Percentiles rank a stretch among this genome's conserved stretches.
phyloP scores from a whole-genome alignment of 371 early-diverging fungal species.

The Mycotypha africana region DNA sequence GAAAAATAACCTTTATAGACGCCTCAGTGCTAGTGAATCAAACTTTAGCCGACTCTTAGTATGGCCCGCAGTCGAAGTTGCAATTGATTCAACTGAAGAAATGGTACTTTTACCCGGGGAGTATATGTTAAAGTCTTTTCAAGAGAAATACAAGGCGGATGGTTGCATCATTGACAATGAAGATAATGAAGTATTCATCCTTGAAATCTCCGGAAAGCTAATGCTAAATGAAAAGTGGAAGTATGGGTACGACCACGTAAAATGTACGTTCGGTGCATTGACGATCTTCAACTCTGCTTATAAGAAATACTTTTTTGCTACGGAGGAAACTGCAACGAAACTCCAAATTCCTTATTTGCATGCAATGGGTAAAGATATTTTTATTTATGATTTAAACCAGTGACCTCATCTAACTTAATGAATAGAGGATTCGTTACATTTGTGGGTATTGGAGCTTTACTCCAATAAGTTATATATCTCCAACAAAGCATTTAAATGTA shows the following conservation, averaged over 20 bases:
- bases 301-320: conserved; percentile 2
- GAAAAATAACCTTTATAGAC: conserved; percentile 1
- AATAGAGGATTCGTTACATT: conserved; percentile 8
- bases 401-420: neutral
- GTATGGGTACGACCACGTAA: conserved; percentile 10
- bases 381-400: conserved; percentile 4
- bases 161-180: conserved; percentile 4
- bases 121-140: conserved; percentile 4
- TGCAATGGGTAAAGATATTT: conserved; percentile 10
- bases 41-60: conserved; percentile 7
- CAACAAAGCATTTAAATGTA: conserved; percentile 4
- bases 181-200: conserved; percentile 1
- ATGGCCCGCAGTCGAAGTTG: conserved; percentile 8
- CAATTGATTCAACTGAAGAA: conserved; percentile 6
- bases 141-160: conserved; percentile 10
- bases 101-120: conserved; percentile 6
- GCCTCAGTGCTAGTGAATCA: conserved; percentile 4
- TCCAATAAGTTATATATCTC: conserved; percentile 6
- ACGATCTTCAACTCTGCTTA: conserved; percentile 4
- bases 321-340: neutral
- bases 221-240: conserved; percentile 3
- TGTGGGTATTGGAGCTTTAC: conserved; percentile 13
- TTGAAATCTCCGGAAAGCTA: conserved; percentile 4
- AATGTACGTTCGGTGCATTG: conserved; percentile 2
- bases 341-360: conserved; percentile 3